Evolutionary conservation across 768 basidiomycete genomes (phyloP).

Genomic region (Pleurotus eryngii): DNA sequence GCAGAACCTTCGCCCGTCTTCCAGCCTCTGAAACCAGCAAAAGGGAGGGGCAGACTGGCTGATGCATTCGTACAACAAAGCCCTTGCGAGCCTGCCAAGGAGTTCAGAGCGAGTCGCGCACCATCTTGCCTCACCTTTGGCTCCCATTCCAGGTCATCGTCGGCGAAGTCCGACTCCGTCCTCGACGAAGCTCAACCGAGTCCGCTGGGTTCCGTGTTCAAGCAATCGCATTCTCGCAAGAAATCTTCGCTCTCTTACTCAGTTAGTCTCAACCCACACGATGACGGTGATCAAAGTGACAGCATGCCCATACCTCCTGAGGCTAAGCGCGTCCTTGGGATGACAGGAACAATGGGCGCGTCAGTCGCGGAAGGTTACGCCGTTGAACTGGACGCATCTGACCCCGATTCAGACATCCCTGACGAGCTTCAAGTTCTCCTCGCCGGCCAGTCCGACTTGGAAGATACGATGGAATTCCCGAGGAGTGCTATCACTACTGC

Average conservation of each 20-base stretch:
- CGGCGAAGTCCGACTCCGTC: constrained; percentile 15
- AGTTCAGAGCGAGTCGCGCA: constrained; percentile 23
- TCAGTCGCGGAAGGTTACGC: constrained; percentile 44
- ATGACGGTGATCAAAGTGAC: constrained; percentile 13
- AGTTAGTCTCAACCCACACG: constrained; percentile 8
- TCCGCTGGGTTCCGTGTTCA: constrained; percentile 32
- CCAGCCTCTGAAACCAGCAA: constrained; percentile 54
- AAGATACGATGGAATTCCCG: constrained; percentile 46
- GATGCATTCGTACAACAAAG: constrained; percentile 13
- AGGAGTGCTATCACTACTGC: constrained; percentile 29
- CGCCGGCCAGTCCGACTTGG: constrained; percentile 31
- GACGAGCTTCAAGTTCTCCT: constrained; percentile 70
- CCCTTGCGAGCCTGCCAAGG: constrained; percentile 19
- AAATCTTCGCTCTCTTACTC: constrained; percentile 21
- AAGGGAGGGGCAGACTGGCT: constrained; percentile 16
- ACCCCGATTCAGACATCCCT: constrained; percentile 80
- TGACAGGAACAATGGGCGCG: constrained; percentile 67
- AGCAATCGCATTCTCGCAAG: constrained; percentile 24
- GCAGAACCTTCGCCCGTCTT: constrained; percentile 57
- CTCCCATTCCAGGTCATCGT: constrained; percentile 20
- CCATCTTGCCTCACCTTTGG: constrained; percentile 39
- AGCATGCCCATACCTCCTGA: constrained; percentile 43
- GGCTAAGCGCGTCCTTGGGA: constrained; percentile 54
- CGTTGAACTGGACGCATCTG: constrained; percentile 48
- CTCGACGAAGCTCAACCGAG: constrained; percentile 15